Evolutionary conservation across 768 basidiomycete species (phyloP).

Genomic region (Hirschioporus abietinus): DNA sequence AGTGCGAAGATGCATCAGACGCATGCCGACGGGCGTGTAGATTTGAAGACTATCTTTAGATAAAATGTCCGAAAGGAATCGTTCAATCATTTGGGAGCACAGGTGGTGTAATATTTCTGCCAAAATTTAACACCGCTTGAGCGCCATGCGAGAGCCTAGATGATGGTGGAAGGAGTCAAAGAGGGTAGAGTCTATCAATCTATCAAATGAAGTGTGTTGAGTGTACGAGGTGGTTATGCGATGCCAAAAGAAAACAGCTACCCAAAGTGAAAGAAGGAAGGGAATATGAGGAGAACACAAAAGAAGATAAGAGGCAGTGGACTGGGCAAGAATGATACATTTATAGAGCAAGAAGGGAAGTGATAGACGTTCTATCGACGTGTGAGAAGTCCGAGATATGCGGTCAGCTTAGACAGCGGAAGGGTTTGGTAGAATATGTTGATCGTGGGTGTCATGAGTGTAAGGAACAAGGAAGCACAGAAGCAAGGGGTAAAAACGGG

Average conservation of each 20-base stretch:
- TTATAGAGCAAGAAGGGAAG: neutral
- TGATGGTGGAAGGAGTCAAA: neutral
- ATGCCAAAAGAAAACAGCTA: neutral
- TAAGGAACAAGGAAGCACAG: neutral
- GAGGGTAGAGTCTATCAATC: neutral
- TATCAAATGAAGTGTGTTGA: neutral
- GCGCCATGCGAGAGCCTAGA: neutral
- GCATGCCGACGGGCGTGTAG: neutral
- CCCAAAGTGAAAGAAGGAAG: neutral
- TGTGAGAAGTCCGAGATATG: neutral
- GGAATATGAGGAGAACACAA: neutral
- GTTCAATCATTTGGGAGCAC: neutral
- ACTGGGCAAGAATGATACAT: neutral
- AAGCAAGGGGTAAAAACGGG: neutral
- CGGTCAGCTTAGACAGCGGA: neutral
- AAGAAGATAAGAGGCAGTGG: neutral
- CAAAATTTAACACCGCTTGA: neutral
- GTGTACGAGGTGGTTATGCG: neutral
- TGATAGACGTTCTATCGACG: neutral
- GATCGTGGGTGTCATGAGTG: neutral
- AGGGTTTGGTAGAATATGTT: neutral
- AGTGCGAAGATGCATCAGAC: no score
- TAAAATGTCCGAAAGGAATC: neutral
- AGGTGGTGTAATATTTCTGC: neutral
- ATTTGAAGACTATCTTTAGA: neutral